These are phyloP conservation scores for Ganoderma sinense DNA, from an alignment of 1,284 basidiomycete genomes.

Conservation along the genomic window DNA sequence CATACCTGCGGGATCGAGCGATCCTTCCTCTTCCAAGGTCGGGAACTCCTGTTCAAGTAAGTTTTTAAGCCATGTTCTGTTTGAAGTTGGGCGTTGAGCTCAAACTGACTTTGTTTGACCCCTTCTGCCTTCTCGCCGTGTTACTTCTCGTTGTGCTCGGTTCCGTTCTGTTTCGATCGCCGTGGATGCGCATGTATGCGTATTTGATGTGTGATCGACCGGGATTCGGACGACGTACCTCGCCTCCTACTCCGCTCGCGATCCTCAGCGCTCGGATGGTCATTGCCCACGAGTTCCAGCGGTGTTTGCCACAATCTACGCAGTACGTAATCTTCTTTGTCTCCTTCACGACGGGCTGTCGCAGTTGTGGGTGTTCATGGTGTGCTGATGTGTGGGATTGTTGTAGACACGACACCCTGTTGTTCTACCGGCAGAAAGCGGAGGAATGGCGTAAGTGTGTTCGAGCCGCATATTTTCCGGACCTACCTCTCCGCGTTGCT, in stretches of 20 bases:
- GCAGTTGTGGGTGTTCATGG: constrained; percentile 29
- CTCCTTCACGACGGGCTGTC: constrained; percentile 8
- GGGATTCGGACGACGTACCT: constrained; percentile 7
- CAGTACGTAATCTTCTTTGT: constrained; percentile 51
- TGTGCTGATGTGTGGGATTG: constrained; percentile 27
- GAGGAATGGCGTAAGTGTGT: constrained; percentile 78
- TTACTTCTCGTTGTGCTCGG: not conserved
- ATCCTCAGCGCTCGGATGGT: constrained; percentile 67
- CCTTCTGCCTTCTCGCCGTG: not conserved
- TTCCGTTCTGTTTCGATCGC: not conserved
- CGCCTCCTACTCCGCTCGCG: not conserved
- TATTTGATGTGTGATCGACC: constrained; percentile 8
- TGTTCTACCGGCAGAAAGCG: constrained; percentile 70
- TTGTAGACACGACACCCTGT: constrained; percentile 55
- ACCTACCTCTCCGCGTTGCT: constrained; percentile 14
- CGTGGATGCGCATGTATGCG: not conserved
- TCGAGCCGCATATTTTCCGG: constrained; percentile 16
- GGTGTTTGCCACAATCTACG: constrained; percentile 66
- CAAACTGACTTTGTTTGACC: constrained; percentile 5
- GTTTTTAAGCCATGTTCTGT: constrained; percentile 35
- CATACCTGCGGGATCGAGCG: constrained; percentile 74
- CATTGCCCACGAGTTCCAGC: constrained; percentile 73
- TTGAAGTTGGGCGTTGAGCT: constrained; percentile 6
- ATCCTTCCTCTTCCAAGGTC: constrained; percentile 71
- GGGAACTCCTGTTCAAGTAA: constrained; percentile 81